Conservation (phyloP, 176 grass and related monocot genomes). For the Eragrostis nindensis region DNA sequence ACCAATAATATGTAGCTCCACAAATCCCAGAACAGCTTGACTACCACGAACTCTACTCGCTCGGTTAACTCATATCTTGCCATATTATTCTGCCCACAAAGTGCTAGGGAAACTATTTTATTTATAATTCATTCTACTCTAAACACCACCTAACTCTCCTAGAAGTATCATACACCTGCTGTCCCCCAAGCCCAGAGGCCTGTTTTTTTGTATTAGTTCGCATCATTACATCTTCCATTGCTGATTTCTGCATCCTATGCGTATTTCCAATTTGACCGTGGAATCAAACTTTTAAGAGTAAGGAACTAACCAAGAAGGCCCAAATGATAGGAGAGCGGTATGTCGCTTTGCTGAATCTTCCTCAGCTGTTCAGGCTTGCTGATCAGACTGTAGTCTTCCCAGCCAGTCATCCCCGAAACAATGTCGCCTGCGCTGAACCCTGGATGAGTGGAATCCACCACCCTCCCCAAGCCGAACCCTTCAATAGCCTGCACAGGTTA, state of each 20-base stretch:
- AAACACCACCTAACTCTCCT: no score
- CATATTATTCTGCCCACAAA: neutral
- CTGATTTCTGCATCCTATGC: neutral
- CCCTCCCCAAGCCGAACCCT: slow-evolving; percentile 67
- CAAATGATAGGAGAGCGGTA: slow-evolving; percentile 81
- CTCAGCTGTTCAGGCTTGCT: slow-evolving; percentile 55
- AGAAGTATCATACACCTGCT: neutral
- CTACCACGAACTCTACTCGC: neutral
- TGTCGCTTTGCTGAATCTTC: slow-evolving; percentile 57
- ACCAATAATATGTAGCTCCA: neutral
- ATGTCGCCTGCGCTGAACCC: slow-evolving; percentile 62
- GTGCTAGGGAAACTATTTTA: neutral
- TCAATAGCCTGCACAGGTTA: slow-evolving; percentile 53
- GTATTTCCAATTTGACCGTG: neutral
- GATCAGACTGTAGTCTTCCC: slow-evolving; percentile 88
- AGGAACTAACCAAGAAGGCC: slow-evolving; percentile 66
- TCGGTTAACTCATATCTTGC: neutral
- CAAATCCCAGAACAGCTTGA: slow-evolving; percentile 1
- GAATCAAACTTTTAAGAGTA: neutral
- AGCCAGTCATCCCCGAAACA: slow-evolving; percentile 75
- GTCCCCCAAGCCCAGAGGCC: neutral
- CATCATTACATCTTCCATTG: no score
- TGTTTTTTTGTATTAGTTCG: no score
- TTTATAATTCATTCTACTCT: neutral
- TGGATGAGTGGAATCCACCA: slow-evolving; percentile 66